Evolutionary conservation across 1,139 yeast genomes (phyloP).

Genomic region (Nakaseomyces bracarensis): DNA sequence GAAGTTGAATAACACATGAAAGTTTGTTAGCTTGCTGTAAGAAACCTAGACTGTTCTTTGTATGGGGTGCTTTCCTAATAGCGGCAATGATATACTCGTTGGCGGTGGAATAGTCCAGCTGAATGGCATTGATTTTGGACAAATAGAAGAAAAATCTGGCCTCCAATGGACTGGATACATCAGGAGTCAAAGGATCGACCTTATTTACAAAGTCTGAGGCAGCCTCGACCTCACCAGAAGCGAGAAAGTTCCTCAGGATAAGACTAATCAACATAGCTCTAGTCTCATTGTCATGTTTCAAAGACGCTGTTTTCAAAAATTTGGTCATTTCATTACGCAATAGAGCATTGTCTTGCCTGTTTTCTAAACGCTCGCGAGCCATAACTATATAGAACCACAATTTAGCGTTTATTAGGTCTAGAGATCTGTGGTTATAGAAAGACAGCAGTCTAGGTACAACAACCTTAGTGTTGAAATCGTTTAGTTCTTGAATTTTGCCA

Average conservation of each 20-base stretch:
- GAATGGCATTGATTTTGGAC: conserved; percentile 85
- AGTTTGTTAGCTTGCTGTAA: conserved; percentile 85
- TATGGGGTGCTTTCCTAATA: conserved; percentile 95
- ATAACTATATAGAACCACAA: conserved; percentile 88
- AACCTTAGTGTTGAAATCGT: conserved; percentile 40
- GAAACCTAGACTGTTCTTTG: conserved; percentile 76
- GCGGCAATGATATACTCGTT: conserved; percentile 87
- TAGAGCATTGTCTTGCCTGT: conserved; percentile 32
- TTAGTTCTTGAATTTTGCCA: conserved; percentile 42
- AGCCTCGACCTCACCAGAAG: conserved; percentile 72
- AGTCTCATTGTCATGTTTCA: conserved; percentile 89
- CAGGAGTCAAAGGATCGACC: conserved; percentile 61
- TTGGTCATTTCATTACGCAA: conserved; percentile 61
- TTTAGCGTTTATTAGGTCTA: conserved; percentile 83
- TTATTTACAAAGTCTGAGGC: conserved; percentile 88
- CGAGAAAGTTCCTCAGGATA: conserved; percentile 69
- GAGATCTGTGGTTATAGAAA: conserved; percentile 66
- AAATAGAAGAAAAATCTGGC: conserved; percentile 89
- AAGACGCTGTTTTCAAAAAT: conserved; percentile 78
- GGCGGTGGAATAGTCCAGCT: conserved; percentile 86
- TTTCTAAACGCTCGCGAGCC: conserved; percentile 55
- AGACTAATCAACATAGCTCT: conserved; percentile 80
- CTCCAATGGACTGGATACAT: conserved; percentile 76
- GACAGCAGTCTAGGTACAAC: conserved; percentile 49
- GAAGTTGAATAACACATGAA: conserved; percentile 77